Evolutionary conservation across 805 yeast genomes (phyloP).

Genomic region (Spathaspora gorwiae): DNA sequence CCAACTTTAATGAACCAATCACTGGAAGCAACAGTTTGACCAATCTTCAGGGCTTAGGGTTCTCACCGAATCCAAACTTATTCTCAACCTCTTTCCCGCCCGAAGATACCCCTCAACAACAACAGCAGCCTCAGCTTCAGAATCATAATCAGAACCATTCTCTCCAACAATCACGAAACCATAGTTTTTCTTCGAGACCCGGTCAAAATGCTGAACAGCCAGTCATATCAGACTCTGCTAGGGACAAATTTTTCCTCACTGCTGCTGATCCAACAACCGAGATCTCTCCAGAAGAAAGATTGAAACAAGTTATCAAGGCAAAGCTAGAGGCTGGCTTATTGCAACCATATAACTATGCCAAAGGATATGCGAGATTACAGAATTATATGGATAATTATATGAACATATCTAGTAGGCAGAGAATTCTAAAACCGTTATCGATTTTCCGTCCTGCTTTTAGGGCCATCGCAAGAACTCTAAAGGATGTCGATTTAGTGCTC

Average conservation of each 20-base stretch:
- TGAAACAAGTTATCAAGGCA: conserved; percentile 91
- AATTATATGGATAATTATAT: conserved; percentile 89
- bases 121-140: conserved; percentile 8
- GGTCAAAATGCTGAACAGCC: conserved; percentile 20
- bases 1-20: neutral
- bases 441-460: conserved; percentile 89
- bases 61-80: conserved; percentile 25
- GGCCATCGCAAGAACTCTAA: conserved; percentile 84
- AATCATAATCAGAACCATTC: neutral
- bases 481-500: conserved; percentile 83
- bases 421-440: conserved; percentile 80
- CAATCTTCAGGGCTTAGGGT: conserved; percentile 18
- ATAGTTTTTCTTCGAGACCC: conserved; percentile 4
- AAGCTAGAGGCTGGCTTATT: conserved; percentile 89
- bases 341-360: conserved; percentile 90
- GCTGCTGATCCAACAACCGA: conserved; percentile 97
- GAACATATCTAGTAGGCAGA: conserved; percentile 76
- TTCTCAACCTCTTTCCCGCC: conserved; percentile 12
- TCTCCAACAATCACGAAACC: conserved; percentile 10
- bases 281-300: conserved; percentile 86
- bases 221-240: conserved; percentile 66
- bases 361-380: conserved; percentile 87
- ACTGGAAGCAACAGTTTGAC: conserved; percentile 10
- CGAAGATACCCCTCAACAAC: conserved; percentile 5
- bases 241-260: conserved; percentile 88